phyloP scores from a whole-genome alignment of 805 yeast genomes.

The Metschnikowia corniflorae region DNA sequence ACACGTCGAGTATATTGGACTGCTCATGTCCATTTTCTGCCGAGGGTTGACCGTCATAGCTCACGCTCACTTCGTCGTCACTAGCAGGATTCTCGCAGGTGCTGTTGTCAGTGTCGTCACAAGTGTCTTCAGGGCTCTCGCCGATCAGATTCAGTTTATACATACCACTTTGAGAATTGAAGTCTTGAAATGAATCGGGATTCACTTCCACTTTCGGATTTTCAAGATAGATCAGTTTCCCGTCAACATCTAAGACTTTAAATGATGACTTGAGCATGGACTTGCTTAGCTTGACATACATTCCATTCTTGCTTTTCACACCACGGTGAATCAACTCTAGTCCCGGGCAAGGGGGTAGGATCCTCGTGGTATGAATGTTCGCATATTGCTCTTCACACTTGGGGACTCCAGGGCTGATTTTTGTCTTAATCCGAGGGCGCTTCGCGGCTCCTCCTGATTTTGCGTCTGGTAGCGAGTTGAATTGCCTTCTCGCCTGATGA shows the following conservation, averaged over 20 bases:
- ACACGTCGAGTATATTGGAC: constrained; percentile 4
- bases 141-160: constrained; percentile 31
- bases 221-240: constrained; percentile 29
- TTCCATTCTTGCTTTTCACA: constrained; percentile 46
- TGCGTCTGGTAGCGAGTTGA: constrained; percentile 31
- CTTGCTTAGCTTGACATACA: constrained; percentile 43
- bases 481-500: constrained; percentile 46
- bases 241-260: constrained; percentile 43
- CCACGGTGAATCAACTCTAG: constrained; percentile 47
- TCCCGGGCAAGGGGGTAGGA: constrained; percentile 45
- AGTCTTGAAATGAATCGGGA: constrained; percentile 17
- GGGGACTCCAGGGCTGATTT: constrained; percentile 14
- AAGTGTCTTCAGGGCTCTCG: neutral
- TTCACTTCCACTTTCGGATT: constrained; percentile 21
- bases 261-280: constrained; percentile 42
- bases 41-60: constrained; percentile 6
- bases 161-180: constrained; percentile 38
- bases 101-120: constrained; percentile 3
- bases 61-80: constrained; percentile 1
- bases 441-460: constrained; percentile 21
- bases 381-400: constrained; percentile 31
- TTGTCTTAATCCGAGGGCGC: constrained; percentile 14
- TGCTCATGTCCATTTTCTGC: constrained; percentile 6
- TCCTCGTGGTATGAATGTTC: constrained; percentile 38
- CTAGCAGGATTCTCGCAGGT: neutral